phyloP scores from a whole-genome alignment of 208 protist genomes.

The Crithidia acanthocephali region DNA sequence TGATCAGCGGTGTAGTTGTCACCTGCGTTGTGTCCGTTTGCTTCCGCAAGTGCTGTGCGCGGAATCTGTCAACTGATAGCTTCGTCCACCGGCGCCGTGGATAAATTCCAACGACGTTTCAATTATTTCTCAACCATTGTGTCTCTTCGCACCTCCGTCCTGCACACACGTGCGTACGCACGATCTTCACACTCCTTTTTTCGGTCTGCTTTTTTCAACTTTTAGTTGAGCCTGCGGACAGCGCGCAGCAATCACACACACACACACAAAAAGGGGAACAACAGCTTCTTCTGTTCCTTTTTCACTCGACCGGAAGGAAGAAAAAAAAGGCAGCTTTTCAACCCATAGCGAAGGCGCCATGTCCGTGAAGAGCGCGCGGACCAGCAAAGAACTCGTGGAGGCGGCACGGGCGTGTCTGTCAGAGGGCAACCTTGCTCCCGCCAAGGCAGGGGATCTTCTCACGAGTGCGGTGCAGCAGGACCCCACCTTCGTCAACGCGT shows the following conservation, averaged over 20 bases:
- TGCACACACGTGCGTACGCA: too few relatives aligned
- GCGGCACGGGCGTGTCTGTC: slow-evolving; percentile 43
- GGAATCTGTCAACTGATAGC: too few relatives aligned
- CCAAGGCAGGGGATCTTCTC: slow-evolving; percentile 44
- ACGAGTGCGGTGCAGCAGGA: slow-evolving; percentile 50
- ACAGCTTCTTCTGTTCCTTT: too few relatives aligned
- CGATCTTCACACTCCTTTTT: neutral
- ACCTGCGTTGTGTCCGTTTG: too few relatives aligned
- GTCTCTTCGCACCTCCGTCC: neutral
- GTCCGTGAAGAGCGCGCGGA: slow-evolving; percentile 10
- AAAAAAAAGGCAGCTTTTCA: neutral
- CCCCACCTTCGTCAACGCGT: slow-evolving; percentile 52
- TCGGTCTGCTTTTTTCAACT: neutral
- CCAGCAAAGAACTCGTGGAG: slow-evolving; percentile 49
- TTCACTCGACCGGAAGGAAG: too few relatives aligned
- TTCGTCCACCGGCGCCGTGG: too few relatives aligned
- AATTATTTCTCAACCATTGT: neutral
- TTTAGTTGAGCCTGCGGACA: neutral
- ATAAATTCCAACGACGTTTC: too few relatives aligned
- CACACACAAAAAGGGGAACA: too few relatives aligned
- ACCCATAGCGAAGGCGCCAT: neutral
- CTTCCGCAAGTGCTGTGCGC: too few relatives aligned
- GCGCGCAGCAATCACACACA: too few relatives aligned
- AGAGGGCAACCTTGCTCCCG: slow-evolving; percentile 43
- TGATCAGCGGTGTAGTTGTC: too few relatives aligned